Evolutionary conservation across 805 yeast species (phyloP), one percentile per base, ranked within the genome.

Genomic region (Candida ortonii): DNA sequence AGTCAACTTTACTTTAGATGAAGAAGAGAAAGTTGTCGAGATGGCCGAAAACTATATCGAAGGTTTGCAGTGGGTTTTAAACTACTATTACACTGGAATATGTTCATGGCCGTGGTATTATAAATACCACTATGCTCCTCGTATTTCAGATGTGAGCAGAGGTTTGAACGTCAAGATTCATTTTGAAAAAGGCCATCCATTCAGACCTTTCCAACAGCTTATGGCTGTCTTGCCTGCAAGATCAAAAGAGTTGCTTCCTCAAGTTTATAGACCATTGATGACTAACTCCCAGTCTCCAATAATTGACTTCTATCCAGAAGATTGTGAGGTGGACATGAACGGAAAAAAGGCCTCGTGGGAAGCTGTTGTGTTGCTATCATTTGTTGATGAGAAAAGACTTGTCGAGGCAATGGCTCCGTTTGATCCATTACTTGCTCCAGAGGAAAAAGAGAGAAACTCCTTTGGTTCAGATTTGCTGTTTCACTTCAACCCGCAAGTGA

Each of bases 331-430:
- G 22, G 98, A 93, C 64, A 71, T 78, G 74, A 93, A 93, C 56
- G 98, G 97, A 27, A 93, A 93, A 58, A 85, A 88, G 36, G 95
- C 93, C 2, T 82, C 87, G 31, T 93, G 98, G 98, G 97, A 93
- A 64, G 97, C 97, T 8, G 96, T 93, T 36, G 96, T 93, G 6
- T 73, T 86, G 50, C 73, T 93, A 39, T 80, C 94, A 5, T 93
- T 93, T 68, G 97, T 93, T 28, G 97, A 93, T 47, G 87, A 84
- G 52, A 61, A 73, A 19, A 71, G 93, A 41, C 70, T 93, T 37
- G 64, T 82, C 20, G 78, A 70, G 3, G 90, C 90, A 1, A 74
- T 93, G 73, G 67, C 62, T 30, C 85, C 95, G 2, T 61, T 70
- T 25, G 84, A 85, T 38, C 52, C 64, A 1, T 71, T 69, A 41